phyloP scores from a whole-genome alignment of 208 protist species.

The Borovskyia barvae region DNA sequence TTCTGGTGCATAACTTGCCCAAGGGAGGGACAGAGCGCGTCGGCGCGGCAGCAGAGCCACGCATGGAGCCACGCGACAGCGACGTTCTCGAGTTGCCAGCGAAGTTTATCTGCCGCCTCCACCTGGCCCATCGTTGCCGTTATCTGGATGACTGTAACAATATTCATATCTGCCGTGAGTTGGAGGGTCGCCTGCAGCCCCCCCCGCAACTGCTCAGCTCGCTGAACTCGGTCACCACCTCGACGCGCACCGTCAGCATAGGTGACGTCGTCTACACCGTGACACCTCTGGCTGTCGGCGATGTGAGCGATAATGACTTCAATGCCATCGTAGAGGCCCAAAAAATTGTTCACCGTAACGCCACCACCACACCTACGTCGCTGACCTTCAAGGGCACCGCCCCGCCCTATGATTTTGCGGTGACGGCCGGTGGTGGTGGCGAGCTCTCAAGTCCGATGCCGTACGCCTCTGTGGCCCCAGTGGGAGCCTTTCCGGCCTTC shows the following conservation, averaged over 20 bases:
- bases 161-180: conserved; percentile 90
- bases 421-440: conserved; percentile 3
- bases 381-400: conserved; percentile 9
- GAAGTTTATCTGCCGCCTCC: conserved; percentile 86
- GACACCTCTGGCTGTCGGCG: conserved; percentile 59
- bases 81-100: conserved; percentile 70
- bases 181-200: conserved; percentile 70
- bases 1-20: conserved; percentile 70
- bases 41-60: conserved; percentile 4
- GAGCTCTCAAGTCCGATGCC: conserved; percentile 17
- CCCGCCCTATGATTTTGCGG: conserved; percentile 13
- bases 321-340: conserved; percentile 62
- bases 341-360: conserved; percentile 22
- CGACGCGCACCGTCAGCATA: conserved; percentile 64
- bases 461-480: conserved; percentile 16
- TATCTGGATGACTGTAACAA: conserved; percentile 93
- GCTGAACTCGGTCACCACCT: conserved; percentile 43
- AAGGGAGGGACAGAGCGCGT: conserved; percentile 20
- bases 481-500: conserved; percentile 21
- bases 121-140: conserved; percentile 84
- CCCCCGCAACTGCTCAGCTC: conserved; percentile 59
- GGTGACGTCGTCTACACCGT: conserved; percentile 74
- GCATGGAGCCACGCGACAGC: conserved; percentile 16
- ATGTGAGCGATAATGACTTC: conserved; percentile 76
- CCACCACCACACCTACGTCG: conserved; percentile 9